Evolutionary conservation across 73 alveolate species (phyloP), one percentile per base, ranked within the genome.

Genomic region (Blepharisma japonicum): DNA sequence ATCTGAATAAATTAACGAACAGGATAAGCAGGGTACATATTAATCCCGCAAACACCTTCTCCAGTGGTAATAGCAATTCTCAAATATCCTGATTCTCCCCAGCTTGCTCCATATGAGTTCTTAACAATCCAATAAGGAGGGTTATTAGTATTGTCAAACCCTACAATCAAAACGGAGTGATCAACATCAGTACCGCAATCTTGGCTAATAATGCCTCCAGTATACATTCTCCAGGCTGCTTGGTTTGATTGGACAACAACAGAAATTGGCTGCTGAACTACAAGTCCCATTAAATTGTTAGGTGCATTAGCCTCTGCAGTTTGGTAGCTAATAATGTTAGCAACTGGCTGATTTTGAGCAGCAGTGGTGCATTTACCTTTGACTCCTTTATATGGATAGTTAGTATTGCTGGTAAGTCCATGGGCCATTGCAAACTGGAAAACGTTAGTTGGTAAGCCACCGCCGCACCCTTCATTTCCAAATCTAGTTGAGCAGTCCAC

Each of bases 131-230:
- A 68, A 55, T 45, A 68, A 7, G 45, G 61, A 6, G 32, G 45
- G 7, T 45, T 45, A 9, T 68, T 68, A 45, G 45, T 55, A 68
- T 38, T n/a, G 45, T 45, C 93, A 72, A 78, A 92, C 72, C 98
- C 98, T 25, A 86, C 92, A 56, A 86, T 90, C 80, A 89, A 80
- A 79, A 89, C 95, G 45, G 92, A 91, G 87, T 92, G 98, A 54
- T 89, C 86, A 23, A 86, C 86, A 45, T 77, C 32, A 14, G 90
- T 77, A 23, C 78, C 79, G 49, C 87, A 80, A 25, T 21, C 42
- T 32, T 32, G 42, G 42, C 42, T 32, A 32, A 32, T 32, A 3
- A 32, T 32, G 42, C 42, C 42, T 32, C 42, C 42, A 32, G 42
- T 32, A 3, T 32, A 32, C 66, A 68, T 79, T 77, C 94, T 86